Percentiles rank a stretch among this genome's conserved stretches.
Conservation (phyloP, 176 grass and related monocot species). For the Avena sativa region DNA sequence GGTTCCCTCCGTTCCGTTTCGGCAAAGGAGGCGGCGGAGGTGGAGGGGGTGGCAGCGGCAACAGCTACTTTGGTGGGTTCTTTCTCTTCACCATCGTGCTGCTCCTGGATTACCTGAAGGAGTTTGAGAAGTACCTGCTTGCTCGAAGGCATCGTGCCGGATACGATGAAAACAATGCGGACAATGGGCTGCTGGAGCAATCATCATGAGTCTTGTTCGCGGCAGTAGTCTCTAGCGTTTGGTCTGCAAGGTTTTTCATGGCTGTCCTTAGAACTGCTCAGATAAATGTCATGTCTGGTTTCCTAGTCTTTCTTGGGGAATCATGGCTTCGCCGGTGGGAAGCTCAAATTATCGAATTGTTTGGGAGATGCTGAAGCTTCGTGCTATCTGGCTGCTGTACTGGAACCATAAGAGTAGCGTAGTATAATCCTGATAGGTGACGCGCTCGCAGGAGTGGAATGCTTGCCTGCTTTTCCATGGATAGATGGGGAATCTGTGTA, state of each 20-base stretch:
- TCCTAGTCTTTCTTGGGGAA: background rate
- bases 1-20: slow-evolving; percentile 59
- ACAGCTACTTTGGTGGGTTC: slow-evolving; percentile 60
- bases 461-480: background rate
- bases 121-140: slow-evolving; percentile 51
- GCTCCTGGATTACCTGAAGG: slow-evolving; percentile 65
- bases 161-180: background rate
- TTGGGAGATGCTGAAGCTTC: background rate
- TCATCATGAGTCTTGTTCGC: background rate
- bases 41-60: slow-evolving; percentile 50
- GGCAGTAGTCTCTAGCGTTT: background rate
- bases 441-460: background rate
- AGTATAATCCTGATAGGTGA: background rate
- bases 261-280: background rate
- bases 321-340: no score
- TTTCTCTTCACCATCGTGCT: slow-evolving; percentile 57
- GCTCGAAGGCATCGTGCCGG: slow-evolving; percentile 41
- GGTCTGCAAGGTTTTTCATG: background rate
- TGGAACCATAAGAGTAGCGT: background rate
- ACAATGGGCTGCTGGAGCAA: slow-evolving; percentile 12
- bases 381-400: background rate
- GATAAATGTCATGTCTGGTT: background rate
- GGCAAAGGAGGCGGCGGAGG: slow-evolving; percentile 52
- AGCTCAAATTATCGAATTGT: background rate
- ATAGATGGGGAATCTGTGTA: background rate